Evolutionary conservation across 2,329 filamentous ascomycete species (phyloP), one percentile per base, ranked within the genome.

Genomic region (Scedosporium dehoogii): DNA sequence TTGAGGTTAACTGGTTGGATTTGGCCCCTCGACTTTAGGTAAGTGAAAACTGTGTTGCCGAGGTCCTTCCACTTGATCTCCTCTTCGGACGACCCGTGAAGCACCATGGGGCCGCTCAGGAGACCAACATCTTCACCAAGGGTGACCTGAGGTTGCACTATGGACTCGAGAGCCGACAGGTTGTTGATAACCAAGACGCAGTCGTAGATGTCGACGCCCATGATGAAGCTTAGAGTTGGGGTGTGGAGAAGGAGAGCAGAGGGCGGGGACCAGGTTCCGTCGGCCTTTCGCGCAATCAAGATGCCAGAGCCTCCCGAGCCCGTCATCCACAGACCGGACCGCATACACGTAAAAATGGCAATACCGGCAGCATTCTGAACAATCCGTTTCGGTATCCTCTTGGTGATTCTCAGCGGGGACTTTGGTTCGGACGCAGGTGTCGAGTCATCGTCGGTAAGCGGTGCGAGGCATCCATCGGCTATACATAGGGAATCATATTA

Each of bases 271-370:
- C 92, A 97, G 66, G 87, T 87, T 6, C 92, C 92, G 67, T 96
- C 92, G 25, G 89, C 87, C 69, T 90, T 89, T 67, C 91, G 85
- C 18, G 88, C 92, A 64, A 97, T 85, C 46, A 97, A 80, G 46
- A 97, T 84, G 59, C 93, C 93, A 63, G 91, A 93, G 46, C 93
- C 93, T 29, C 92, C 92, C 16, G 92, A 92, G 56, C 93, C 93
- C 56, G 90, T 93, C 68, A 96, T 82, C 90, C 92, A 96, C 38
- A 97, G 78, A 12, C 93, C 93, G 14, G 91, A 93, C 64, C 93
- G 87, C 91, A 97, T 96, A 33, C 91, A 96, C 0, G 92, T 96
- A 77, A 97, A 97, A 67, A 97, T 90, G 62, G 91, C 92, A 63
- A 97, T 82, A 10, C 91, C 93, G 67, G 93, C 91, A 29, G 92